phyloP scores from a whole-genome alignment of 2,329 filamentous ascomycete species.

The Coleophoma crateriformis region DNA sequence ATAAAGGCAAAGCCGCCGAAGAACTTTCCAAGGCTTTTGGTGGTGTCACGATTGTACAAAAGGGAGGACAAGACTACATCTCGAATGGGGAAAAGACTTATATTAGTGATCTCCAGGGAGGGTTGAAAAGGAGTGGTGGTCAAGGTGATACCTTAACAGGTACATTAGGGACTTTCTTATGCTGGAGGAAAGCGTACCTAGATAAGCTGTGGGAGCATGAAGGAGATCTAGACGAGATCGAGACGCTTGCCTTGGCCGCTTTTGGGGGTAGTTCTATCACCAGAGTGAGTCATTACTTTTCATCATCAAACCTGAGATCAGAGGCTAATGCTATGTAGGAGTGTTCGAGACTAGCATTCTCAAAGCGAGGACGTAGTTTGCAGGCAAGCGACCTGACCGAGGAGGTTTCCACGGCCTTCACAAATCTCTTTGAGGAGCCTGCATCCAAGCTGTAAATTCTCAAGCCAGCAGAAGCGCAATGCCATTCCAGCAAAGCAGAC shows the following conservation, averaged over 20 bases:
- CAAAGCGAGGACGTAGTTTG: constrained; percentile 77
- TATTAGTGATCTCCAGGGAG: constrained; percentile 71
- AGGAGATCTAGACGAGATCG: constrained; percentile 42
- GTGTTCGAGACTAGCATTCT: constrained; percentile 82
- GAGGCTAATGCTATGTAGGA: constrained; percentile 38
- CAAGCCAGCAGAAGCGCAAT: too few relatives aligned
- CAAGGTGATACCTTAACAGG: constrained; percentile 96
- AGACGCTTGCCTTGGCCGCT: constrained; percentile 71
- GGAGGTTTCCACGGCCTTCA: constrained; percentile 78
- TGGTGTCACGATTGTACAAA: constrained; percentile 88
- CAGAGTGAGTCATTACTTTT: constrained; percentile 47
- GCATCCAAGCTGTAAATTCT: constrained; percentile 14
- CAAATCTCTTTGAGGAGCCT: constrained; percentile 67
- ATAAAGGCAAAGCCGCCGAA: constrained; percentile 45
- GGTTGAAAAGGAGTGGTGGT: constrained; percentile 84
- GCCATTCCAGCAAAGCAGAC: too few relatives aligned
- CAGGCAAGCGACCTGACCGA: constrained; percentile 93
- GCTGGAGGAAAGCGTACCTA: constrained; percentile 82
- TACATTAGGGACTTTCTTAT: constrained; percentile 79
- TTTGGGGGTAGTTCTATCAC: constrained; percentile 87
- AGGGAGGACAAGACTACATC: constrained; percentile 77
- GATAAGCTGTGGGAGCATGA: constrained; percentile 72
- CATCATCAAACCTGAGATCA: too few relatives aligned
- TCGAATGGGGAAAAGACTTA: constrained; percentile 74
- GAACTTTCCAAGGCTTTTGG: constrained; percentile 68